phyloP scores from a whole-genome alignment of 164 flowering plant genomes.

The Akebia trifoliata region DNA sequence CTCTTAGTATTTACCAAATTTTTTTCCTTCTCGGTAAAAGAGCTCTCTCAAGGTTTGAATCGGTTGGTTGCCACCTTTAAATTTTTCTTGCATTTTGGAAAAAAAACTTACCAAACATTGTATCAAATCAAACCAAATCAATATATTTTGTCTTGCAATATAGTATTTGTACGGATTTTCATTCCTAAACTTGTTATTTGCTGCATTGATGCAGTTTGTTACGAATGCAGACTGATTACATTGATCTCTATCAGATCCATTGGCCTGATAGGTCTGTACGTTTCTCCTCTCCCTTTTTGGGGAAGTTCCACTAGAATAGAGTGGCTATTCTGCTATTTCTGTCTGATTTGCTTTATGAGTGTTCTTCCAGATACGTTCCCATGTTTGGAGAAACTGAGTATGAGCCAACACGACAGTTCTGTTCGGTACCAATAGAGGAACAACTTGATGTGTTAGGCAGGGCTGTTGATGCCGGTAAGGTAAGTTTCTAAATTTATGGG shows the following conservation, averaged over 20 bases:
- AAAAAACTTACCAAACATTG: too few relatives aligned
- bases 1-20: too few relatives aligned
- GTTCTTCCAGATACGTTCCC: conserved; percentile 62
- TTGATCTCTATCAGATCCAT: conserved; percentile 84
- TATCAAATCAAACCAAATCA: too few relatives aligned
- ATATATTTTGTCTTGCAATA: too few relatives aligned
- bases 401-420: conserved; percentile 46
- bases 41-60: too few relatives aligned
- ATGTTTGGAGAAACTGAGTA: conserved; percentile 95
- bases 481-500: conserved; percentile 17
- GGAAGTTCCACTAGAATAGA: neutral
- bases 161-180: too few relatives aligned
- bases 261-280: conserved; percentile 93
- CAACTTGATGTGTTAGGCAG: conserved; percentile 60
- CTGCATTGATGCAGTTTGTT: conserved; percentile 46
- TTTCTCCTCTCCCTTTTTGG: conserved; percentile 14
- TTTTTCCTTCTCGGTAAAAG: too few relatives aligned
- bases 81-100: too few relatives aligned
- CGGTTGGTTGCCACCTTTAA: too few relatives aligned
- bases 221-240: conserved; percentile 60
- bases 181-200: neutral
- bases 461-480: conserved; percentile 78
- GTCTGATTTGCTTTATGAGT: conserved; percentile 11
- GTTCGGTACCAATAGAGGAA: conserved; percentile 53
- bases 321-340: neutral